Percentiles rank a stretch among this genome's conserved stretches.
Conservation (phyloP, 2,329 filamentous ascomycete species). For the Trichoderma sp. region DNA sequence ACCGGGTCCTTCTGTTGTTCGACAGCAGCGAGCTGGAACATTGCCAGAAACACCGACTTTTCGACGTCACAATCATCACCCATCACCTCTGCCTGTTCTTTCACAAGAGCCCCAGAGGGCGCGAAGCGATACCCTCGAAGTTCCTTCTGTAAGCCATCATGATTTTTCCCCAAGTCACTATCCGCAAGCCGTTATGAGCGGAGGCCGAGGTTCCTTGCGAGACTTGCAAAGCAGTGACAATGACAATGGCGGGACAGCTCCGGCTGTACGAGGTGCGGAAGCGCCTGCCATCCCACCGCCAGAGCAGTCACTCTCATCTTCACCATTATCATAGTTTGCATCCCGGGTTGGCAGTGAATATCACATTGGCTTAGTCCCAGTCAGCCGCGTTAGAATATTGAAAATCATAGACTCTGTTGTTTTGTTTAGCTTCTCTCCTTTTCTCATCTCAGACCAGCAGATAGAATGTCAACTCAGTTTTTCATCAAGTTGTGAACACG, state of each 20-base stretch:
- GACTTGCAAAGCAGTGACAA: neutral
- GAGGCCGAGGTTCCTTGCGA: slow-evolving; percentile 1
- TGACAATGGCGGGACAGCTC: neutral
- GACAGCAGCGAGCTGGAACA: slow-evolving; percentile 28
- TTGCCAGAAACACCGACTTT: slow-evolving; percentile 13
- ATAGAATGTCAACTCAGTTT: neutral
- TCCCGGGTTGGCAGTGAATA: neutral
- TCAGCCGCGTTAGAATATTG: neutral
- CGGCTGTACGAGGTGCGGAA: neutral
- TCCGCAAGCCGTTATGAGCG: slow-evolving; percentile 2
- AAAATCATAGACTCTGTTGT: neutral
- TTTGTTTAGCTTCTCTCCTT: neutral
- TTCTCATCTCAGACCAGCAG: neutral
- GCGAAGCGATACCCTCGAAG: slow-evolving; percentile 30
- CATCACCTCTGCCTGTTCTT: neutral
- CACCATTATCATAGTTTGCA: neutral
- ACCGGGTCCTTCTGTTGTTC: neutral
- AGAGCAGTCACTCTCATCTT: neutral
- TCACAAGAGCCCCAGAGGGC: slow-evolving; percentile 23
- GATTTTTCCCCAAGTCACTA: neutral
- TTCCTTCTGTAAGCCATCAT: slow-evolving; percentile 24
- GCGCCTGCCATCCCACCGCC: neutral
- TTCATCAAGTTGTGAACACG: neutral
- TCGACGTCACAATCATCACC: neutral
- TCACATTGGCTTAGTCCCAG: neutral